Percentiles rank a stretch among this genome's conserved stretches.
Evolutionary conservation across 2,329 filamentous ascomycete species (phyloP).

Genomic region (Amylocarpus encephaloides): DNA sequence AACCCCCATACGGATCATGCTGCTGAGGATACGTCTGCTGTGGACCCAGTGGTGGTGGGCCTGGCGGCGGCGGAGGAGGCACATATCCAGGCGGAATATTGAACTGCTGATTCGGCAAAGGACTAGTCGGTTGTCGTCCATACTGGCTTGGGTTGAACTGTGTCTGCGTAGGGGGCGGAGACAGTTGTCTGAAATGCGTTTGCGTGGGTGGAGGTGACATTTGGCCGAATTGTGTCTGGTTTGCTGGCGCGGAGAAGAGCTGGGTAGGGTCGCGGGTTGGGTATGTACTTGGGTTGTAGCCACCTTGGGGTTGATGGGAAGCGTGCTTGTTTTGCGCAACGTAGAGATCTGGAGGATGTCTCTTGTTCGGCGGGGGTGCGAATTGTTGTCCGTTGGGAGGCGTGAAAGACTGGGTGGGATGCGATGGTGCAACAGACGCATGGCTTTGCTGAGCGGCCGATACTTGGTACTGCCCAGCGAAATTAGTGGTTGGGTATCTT

Average conservation of each 20-base stretch:
- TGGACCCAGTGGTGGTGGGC: conserved; percentile 48
- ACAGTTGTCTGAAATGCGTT: conserved; percentile 33
- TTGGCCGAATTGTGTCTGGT: conserved; percentile 39
- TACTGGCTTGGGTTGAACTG: conserved; percentile 17
- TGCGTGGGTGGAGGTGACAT: conserved; percentile 28
- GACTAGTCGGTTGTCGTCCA: conserved; percentile 3
- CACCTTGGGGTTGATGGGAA: conserved; percentile 44
- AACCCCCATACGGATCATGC: conserved; percentile 47
- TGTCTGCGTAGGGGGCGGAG: conserved; percentile 52
- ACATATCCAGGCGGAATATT: conserved; percentile 57
- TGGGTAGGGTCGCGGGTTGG: conserved; percentile 28
- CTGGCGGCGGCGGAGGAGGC: conserved; percentile 60
- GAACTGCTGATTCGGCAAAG: conserved; percentile 34
- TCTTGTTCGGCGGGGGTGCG: conserved; percentile 23
- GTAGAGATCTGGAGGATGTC: conserved; percentile 39
- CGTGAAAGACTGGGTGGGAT: conserved; percentile 38
- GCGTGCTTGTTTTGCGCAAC: conserved; percentile 40
- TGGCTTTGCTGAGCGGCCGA: conserved; percentile 47
- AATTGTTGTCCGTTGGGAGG: conserved; percentile 32
- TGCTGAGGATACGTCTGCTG: conserved; percentile 43
- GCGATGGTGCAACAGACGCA: conserved; percentile 30
- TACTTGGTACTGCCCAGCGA: conserved; percentile 52
- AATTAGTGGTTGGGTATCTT: conserved; percentile 49
- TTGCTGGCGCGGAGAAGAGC: conserved; percentile 55
- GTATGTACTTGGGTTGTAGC: conserved; percentile 36